Base-by-base conservation (phyloP, 179 eudicot genomes). In the Vitellaria paradoxa region DNA sequence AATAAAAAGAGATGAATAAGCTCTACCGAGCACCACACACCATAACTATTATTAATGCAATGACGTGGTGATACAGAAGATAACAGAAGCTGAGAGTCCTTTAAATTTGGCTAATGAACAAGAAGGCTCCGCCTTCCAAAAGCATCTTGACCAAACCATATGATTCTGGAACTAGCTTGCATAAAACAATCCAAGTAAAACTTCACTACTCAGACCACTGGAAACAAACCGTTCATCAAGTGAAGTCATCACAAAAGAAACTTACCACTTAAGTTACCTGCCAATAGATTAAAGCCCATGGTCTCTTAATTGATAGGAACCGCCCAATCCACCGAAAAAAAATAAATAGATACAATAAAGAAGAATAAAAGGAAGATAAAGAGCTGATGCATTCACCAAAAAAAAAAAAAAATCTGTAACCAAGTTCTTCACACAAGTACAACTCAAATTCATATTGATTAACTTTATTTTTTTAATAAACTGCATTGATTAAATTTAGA, bases 91-190 rank as follows among this genome's bases (percentile, higher is more conserved):
- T 92, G 90, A 72, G 92, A 46, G 76, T 96, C 97, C 69, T 81
- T 78, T 47, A 46, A 59, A 73, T 87, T 87, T 72, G 98, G 97
- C 97, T 97, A 96, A 72, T 96, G 98, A 82, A 94, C 93, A 73
- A 96, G 89, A 76, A 96, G 96, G 86, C 99, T 96, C 71, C 99
- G 88, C 71, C 99, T 89, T 82, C 99, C 98, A 77, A 96, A 82
- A 65, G 95, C 97, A 89, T 96, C 97, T 82, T 93, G 88, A 72
- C 97, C 99, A 83, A 96, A 92, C 98, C 98, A 96, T 57, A 90
- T 67, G 53, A 88, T 94, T 82, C 78, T 90, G 77, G 97, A 87
- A 80, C 86, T 77, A 72, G 81, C 87, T 97, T 96, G 79, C 70
- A 79, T 66, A 81, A 63, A 55, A 79, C 1, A 71, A 66, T 17